phyloP scores from a whole-genome alignment of 768 basidiomycete genomes.

The Mycena olivaceomarginata region DNA sequence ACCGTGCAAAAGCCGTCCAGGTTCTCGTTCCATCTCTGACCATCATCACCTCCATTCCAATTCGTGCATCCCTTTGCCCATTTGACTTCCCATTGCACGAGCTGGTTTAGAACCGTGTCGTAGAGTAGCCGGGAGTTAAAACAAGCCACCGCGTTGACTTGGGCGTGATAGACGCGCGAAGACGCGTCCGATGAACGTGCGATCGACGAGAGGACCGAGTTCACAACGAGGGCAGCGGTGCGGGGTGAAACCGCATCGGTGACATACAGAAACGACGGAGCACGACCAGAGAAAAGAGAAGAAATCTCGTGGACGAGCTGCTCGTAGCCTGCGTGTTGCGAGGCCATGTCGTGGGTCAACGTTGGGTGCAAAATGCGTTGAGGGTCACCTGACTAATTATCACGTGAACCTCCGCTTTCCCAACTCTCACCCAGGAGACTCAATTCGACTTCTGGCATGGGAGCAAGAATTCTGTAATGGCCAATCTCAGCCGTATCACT shows the following conservation, averaged over 20 bases:
- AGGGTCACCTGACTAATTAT: too few relatives aligned
- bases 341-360: not conserved
- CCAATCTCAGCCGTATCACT: too few relatives aligned
- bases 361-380: too few relatives aligned
- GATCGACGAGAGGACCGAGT: conserved; percentile 56
- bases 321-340: conserved; percentile 42
- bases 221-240: conserved; percentile 66
- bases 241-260: conserved; percentile 73
- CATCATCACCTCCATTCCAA: conserved; percentile 66
- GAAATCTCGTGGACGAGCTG: conserved; percentile 52
- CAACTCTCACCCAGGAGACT: too few relatives aligned
- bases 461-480: too few relatives aligned
- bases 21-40: conserved; percentile 75
- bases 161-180: conserved; percentile 62
- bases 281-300: conserved; percentile 60
- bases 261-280: conserved; percentile 83
- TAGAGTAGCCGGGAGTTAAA: conserved; percentile 80
- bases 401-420: too few relatives aligned
- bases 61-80: conserved; percentile 80
- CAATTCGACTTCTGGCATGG: too few relatives aligned
- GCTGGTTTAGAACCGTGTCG: conserved; percentile 77
- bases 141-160: conserved; percentile 74
- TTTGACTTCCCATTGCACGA: conserved; percentile 71
- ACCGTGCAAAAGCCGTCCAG: conserved; percentile 85
- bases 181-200: conserved; percentile 46